Conservation (phyloP, 345 rosid genomes). For the Aegle marmelos region DNA sequence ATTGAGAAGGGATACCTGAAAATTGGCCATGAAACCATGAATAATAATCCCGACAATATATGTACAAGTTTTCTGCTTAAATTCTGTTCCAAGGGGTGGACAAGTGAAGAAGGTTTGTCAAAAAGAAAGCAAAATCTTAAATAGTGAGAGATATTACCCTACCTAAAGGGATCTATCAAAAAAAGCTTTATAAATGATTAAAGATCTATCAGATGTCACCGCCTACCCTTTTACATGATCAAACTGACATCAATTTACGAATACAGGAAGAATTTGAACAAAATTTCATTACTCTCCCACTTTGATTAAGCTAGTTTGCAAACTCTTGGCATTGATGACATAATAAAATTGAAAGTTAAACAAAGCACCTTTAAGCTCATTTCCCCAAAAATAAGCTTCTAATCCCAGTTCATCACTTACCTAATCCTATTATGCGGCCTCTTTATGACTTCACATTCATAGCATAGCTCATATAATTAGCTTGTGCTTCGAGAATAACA, state of each 20-base stretch:
- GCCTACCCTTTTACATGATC: background rate
- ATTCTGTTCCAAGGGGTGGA: conserved; percentile 37
- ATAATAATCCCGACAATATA: conserved; percentile 73
- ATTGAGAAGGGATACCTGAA: conserved; percentile 54
- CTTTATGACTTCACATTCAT: background rate
- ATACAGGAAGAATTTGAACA: background rate
- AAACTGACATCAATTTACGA: background rate
- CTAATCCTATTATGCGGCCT: background rate
- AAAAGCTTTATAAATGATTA: background rate
- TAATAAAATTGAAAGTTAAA: background rate
- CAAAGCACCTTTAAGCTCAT: background rate
- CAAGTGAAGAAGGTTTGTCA: background rate
- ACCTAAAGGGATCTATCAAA: background rate
- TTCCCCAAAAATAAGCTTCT: background rate
- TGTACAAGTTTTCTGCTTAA: conserved; percentile 90
- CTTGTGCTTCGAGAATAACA: background rate
- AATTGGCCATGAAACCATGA: conserved; percentile 70
- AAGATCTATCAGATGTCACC: background rate
- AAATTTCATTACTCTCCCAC: background rate
- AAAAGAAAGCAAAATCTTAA: background rate
- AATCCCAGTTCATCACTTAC: background rate
- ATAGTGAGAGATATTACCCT: background rate
- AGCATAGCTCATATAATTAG: background rate
- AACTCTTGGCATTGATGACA: background rate
- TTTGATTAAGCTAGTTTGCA: background rate